Percentiles rank a stretch among this genome's conserved stretches.
Evolutionary conservation across 768 basidiomycete species (phyloP).

Genomic region (Xerocomellus intermedius): DNA sequence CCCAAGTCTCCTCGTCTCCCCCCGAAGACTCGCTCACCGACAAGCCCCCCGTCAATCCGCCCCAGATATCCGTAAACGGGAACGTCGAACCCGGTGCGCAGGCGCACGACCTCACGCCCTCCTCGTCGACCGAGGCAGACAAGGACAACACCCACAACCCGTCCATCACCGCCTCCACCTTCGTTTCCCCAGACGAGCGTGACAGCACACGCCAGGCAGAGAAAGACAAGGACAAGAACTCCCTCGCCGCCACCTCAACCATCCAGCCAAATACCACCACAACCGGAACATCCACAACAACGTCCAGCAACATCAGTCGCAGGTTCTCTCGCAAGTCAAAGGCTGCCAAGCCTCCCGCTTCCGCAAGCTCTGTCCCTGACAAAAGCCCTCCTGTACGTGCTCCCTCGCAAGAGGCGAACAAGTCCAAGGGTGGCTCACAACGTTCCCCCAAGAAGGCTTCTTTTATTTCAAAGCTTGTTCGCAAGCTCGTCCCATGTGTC

Average conservation of each 20-base stretch:
- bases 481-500: slow-evolving; percentile 64
- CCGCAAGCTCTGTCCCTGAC: slow-evolving; percentile 20
- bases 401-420: slow-evolving; percentile 34
- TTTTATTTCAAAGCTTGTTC: slow-evolving; percentile 58
- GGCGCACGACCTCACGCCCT: slow-evolving; percentile 29
- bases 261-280: slow-evolving; percentile 39
- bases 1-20: slow-evolving; percentile 18
- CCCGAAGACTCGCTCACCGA: slow-evolving; percentile 17
- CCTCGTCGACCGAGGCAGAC: slow-evolving; percentile 37
- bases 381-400: slow-evolving; percentile 34
- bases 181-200: slow-evolving; percentile 33
- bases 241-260: slow-evolving; percentile 43
- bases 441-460: slow-evolving; percentile 45
- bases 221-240: slow-evolving; percentile 47
- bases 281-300: slow-evolving; percentile 22
- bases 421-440: slow-evolving; percentile 35
- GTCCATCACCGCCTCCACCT: slow-evolving; percentile 34
- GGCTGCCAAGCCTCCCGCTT: slow-evolving; percentile 14
- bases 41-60: slow-evolving; percentile 18
- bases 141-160: slow-evolving; percentile 36
- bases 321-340: slow-evolving; percentile 33
- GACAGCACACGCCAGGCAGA: slow-evolving; percentile 33
- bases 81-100: slow-evolving; percentile 22
- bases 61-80: slow-evolving; percentile 27
- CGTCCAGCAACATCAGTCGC: slow-evolving; percentile 22